Conservation (phyloP, 495 filamentous ascomycete genomes). For the Diplogelasinospora grovesii region DNA sequence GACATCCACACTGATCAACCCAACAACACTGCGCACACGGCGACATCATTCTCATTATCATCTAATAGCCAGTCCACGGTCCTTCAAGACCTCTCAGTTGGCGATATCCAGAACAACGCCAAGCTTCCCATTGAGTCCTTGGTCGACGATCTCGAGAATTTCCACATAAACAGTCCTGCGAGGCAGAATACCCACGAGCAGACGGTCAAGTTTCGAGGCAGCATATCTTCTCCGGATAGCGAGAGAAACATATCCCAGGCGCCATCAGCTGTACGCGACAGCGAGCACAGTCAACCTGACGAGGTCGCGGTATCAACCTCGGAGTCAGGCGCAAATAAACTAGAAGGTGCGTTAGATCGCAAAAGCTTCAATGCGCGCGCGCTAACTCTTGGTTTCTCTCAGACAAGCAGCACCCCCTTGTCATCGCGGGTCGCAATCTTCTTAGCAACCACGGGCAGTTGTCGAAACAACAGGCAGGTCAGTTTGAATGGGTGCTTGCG, state of each 20-base stretch:
- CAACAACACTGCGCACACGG: no score
- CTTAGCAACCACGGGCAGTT: conserved; percentile 33
- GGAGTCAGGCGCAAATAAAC: no score
- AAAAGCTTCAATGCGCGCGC: no score
- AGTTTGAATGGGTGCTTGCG: conserved; percentile 42
- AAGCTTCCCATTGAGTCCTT: conserved; percentile 23
- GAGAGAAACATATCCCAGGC: conserved; percentile 4
- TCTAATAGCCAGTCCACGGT: conserved; percentile 12
- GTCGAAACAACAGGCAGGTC: conserved; percentile 44
- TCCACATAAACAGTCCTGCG: conserved; percentile 19
- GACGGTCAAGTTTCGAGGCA: conserved; percentile 3
- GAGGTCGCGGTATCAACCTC: no score
- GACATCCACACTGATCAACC: conserved; percentile 19
- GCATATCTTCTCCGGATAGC: conserved; percentile 8
- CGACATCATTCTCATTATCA: conserved; percentile 11
- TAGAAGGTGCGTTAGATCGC: no score
- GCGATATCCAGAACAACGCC: conserved; percentile 25
- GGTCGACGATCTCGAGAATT: conserved; percentile 20
- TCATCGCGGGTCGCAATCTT: conserved; percentile 26
- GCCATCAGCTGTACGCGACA: neutral
- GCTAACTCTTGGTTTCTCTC: no score
- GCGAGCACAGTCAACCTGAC: no score
- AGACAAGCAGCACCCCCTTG: conserved; percentile 27
- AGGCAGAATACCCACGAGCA: conserved; percentile 19
- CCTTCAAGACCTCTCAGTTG: conserved; percentile 29